Evolutionary conservation across 2,329 filamentous ascomycete genomes (phyloP).

Genomic region (Oidium heveae): DNA sequence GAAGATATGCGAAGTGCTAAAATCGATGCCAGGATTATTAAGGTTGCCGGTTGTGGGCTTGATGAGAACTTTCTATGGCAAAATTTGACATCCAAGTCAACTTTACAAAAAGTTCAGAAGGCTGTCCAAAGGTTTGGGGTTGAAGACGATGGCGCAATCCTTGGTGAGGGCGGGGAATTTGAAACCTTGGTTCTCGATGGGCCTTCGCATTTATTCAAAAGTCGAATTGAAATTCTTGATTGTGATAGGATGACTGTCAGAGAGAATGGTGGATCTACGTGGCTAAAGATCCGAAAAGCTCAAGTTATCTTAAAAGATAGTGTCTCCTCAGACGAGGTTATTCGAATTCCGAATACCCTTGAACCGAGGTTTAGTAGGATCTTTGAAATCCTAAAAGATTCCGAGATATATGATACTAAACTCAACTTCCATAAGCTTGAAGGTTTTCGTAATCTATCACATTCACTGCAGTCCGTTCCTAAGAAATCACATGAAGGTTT

Average conservation of each 20-base stretch:
- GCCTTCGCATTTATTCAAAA: constrained; percentile 45
- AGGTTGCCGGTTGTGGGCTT: constrained; percentile 76
- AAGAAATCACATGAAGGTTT: background rate
- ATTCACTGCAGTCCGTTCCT: background rate
- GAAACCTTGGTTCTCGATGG: constrained; percentile 79
- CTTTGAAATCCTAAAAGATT: constrained; percentile 3
- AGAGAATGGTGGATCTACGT: constrained; percentile 57
- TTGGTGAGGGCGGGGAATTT: constrained; percentile 90
- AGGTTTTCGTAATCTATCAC: background rate
- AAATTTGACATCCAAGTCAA: constrained; percentile 37
- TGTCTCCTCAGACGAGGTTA: constrained; percentile 7
- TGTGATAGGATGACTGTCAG: constrained; percentile 25
- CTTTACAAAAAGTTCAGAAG: constrained; percentile 21
- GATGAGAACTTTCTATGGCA: constrained; percentile 61
- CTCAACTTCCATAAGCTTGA: too few species aligned
- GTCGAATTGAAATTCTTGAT: constrained; percentile 36
- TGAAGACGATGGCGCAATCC: constrained; percentile 37
- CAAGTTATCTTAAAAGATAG: constrained; percentile 21
- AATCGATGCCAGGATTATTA: constrained; percentile 77
- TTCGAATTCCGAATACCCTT: constrained; percentile 37
- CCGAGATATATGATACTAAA: background rate
- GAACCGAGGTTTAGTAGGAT: constrained; percentile 30
- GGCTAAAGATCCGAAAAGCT: constrained; percentile 32
- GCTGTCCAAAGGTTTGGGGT: constrained; percentile 43
- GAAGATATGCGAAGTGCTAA: constrained; percentile 57